Evolutionary conservation across 768 basidiomycete species (phyloP), one percentile per base, ranked within the genome.

Genomic region (Russula ochroleuca): DNA sequence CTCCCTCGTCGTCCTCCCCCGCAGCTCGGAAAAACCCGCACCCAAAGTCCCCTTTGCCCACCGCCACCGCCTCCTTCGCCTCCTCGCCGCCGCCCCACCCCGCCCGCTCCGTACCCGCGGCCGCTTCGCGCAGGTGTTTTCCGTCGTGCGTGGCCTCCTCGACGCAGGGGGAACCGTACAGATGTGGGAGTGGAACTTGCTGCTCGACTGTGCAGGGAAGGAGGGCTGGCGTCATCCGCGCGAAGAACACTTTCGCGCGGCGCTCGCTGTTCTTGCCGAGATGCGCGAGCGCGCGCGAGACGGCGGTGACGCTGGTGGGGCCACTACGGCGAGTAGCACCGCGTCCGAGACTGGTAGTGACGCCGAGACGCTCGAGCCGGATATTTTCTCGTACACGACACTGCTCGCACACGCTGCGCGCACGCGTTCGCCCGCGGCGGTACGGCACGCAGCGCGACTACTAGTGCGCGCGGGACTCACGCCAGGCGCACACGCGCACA

Each of bases 151-250:
- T 48, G 79, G 78, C 49, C 75, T 92, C 45, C 82, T 80, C 62
- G 74, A 73, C 23, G 77, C 75, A n/a, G 85, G 83, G 14, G 86
- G 84, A 25, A 74, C 60, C 13, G 72, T 90, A 37, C 77, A 81
- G 66, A 68, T 75, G n/a, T 84, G 83, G 79, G 83, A 91, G 71
- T 92, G 90, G 88, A 92, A 92, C 70, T 77, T 83, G 9, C 78
- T 93, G 50, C 81, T 92, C 63, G 80, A 87, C 68, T 79, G 78
- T 70, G 84, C 86, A 0, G 89, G 85, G 17, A 63, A 61, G 23
- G 81, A 80, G 63, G 87, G 88, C 3, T 84, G 80, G 76, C 80
- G 88, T 61, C 84, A 80, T 71, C 82, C 83, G 47, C 74, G 77
- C 31, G 64, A 76, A 55, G 80, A 80, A 62, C 85, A 90, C 65